Conservation (phyloP, 2,329 filamentous ascomycete species). For the Fusarium penzigii region DNA sequence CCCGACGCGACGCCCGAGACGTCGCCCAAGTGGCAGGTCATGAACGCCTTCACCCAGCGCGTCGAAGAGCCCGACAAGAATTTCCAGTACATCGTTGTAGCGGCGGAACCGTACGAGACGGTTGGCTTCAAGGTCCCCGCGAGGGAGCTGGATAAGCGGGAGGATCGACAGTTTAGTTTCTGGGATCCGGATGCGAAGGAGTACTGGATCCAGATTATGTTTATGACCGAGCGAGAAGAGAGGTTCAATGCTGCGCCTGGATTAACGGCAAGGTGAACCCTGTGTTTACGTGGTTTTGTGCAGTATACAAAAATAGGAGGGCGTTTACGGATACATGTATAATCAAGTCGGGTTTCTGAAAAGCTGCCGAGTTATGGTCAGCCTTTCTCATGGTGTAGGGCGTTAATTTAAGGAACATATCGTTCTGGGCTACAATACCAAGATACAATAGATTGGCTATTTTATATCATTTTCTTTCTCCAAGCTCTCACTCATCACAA, state of each 20-base stretch:
- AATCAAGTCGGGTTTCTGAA: too few relatives aligned
- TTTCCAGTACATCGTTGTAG: slow-evolving; percentile 92
- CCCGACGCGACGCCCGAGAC: slow-evolving; percentile 81
- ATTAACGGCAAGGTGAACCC: slow-evolving; percentile 47
- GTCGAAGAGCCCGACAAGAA: slow-evolving; percentile 92
- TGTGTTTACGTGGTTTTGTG: neutral
- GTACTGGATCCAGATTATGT: slow-evolving; percentile 97
- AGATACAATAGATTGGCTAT: too few relatives aligned
- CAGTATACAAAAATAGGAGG: slow-evolving; percentile 1
- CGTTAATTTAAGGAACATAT: too few relatives aligned
- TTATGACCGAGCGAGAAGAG: slow-evolving; percentile 97
- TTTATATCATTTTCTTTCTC: too few relatives aligned
- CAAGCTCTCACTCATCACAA: too few relatives aligned
- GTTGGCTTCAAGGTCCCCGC: slow-evolving; percentile 96
- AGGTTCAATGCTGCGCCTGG: slow-evolving; percentile 71
- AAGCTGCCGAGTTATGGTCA: too few relatives aligned
- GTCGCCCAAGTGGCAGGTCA: slow-evolving; percentile 85
- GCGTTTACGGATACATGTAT: slow-evolving; percentile 20
- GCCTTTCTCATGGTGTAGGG: too few relatives aligned
- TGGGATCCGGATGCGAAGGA: slow-evolving; percentile 96
- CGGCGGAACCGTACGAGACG: slow-evolving; percentile 97
- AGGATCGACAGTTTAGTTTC: slow-evolving; percentile 89
- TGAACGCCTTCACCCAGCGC: slow-evolving; percentile 96
- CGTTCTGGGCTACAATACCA: too few relatives aligned
- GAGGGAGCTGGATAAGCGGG: slow-evolving; percentile 84